phyloP scores from a whole-genome alignment of 2,329 filamentous ascomycete genomes.

The Dryadomyces quercus-mongolicae region DNA sequence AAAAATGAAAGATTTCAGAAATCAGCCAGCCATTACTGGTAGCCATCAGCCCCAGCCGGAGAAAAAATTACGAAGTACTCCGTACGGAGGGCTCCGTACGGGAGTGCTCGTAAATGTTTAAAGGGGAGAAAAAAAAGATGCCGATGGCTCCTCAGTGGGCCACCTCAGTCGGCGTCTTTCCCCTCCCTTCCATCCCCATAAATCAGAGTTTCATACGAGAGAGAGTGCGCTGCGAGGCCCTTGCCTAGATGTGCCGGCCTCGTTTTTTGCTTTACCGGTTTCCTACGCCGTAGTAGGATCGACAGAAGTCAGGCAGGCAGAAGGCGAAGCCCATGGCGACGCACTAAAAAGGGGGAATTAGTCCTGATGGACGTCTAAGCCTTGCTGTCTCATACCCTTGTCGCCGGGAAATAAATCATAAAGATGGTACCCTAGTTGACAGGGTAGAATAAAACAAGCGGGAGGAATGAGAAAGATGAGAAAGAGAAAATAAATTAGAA shows the following conservation, averaged over 20 bases:
- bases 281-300: background rate
- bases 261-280: background rate
- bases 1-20: too few relatives aligned
- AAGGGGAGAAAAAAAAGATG: too few relatives aligned
- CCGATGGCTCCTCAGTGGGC: background rate
- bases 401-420: background rate
- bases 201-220: conserved; percentile 1
- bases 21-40: too few relatives aligned
- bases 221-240: background rate
- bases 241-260: background rate
- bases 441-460: too few relatives aligned
- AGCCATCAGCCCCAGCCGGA: too few relatives aligned
- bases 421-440: background rate
- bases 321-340: background rate
- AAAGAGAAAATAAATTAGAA: too few relatives aligned
- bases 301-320: background rate
- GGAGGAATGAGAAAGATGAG: too few relatives aligned
- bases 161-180: background rate
- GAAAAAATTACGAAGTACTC: too few relatives aligned
- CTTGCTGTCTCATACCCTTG: background rate
- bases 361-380: background rate
- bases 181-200: background rate
- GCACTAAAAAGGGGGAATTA: background rate
- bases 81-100: too few relatives aligned
- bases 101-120: too few relatives aligned